phyloP scores from a whole-genome alignment of 1,284 basidiomycete species.

The Taiwanofungus camphoratus region DNA sequence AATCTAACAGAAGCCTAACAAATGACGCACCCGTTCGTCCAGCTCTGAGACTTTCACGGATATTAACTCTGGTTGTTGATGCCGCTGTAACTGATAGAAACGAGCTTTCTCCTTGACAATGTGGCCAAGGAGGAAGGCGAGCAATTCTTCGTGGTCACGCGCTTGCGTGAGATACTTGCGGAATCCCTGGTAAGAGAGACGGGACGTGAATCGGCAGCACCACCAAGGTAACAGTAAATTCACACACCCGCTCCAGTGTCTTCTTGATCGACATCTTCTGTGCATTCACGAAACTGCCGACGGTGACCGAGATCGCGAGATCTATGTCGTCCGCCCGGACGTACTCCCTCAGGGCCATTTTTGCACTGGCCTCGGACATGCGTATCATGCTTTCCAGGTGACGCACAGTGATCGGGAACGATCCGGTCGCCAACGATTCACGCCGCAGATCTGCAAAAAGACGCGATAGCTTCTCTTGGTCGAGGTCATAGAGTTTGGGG shows the following conservation, averaged over 20 bases:
- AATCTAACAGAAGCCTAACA: too few relatives aligned
- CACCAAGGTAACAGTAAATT: conserved; percentile 15
- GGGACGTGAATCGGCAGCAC: not conserved
- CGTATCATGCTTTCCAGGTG: conserved; percentile 99
- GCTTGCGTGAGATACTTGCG: conserved; percentile 95
- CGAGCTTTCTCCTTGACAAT: conserved; percentile 94
- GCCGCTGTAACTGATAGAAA: conserved; percentile 70
- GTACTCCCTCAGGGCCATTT: conserved; percentile 97
- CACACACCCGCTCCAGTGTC: conserved; percentile 88
- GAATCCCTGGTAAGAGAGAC: conserved; percentile 61
- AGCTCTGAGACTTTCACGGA: conserved; percentile 74
- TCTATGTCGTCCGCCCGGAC: conserved; percentile 97
- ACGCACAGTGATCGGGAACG: conserved; percentile 96
- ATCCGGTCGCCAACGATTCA: conserved; percentile 94
- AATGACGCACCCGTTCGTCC: conserved; percentile 65
- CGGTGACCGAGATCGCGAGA: conserved; percentile 91
- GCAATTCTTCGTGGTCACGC: conserved; percentile 91
- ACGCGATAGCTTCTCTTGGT: conserved; percentile 93
- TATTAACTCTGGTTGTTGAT: conserved; percentile 72
- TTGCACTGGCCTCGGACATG: conserved; percentile 97
- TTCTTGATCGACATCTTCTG: conserved; percentile 99
- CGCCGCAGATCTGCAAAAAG: conserved; percentile 96
- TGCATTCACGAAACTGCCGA: conserved; percentile 92
- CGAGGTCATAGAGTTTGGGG: conserved; percentile 91
- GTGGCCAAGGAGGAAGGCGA: conserved; percentile 91